Conservation (phyloP, 2,329 filamentous ascomycete genomes). For the Coniella vitis region DNA sequence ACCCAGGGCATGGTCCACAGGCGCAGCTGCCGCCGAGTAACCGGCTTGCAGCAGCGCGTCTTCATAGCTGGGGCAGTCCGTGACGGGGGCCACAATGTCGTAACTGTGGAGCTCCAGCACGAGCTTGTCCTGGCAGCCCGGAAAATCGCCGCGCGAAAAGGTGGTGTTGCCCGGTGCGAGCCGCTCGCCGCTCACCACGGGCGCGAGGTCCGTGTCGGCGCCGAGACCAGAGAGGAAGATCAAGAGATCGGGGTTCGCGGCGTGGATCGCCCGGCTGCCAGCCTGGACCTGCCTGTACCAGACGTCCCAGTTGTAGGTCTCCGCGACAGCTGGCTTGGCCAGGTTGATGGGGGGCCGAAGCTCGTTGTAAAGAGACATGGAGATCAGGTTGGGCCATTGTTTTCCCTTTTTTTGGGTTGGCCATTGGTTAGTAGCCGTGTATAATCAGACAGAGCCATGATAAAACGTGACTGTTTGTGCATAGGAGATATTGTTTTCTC, state of each 20-base stretch:
- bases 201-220: slow-evolving; percentile 48
- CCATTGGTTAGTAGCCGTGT: no score
- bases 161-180: slow-evolving; percentile 38
- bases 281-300: slow-evolving; percentile 47
- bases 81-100: slow-evolving; percentile 35
- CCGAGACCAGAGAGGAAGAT: slow-evolving; percentile 54
- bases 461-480: no score
- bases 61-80: slow-evolving; percentile 39
- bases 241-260: slow-evolving; percentile 43
- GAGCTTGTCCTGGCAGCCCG: slow-evolving; percentile 45
- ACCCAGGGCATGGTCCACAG: no score
- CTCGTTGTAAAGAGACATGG: slow-evolving; percentile 49
- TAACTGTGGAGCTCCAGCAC: slow-evolving; percentile 58
- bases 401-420: slow-evolving; percentile 34
- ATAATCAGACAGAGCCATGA: no score
- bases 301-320: slow-evolving; percentile 47
- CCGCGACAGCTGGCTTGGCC: slow-evolving; percentile 25
- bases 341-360: slow-evolving; percentile 33
- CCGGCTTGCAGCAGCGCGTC: slow-evolving; percentile 42
- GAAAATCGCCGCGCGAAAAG: slow-evolving; percentile 41
- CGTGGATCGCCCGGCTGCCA: slow-evolving; percentile 43
- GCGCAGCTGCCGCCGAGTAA: slow-evolving; percentile 49
- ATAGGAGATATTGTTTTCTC: no score
- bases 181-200: slow-evolving; percentile 41
- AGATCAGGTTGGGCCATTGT: slow-evolving; percentile 39